phyloP scores from a whole-genome alignment of 2,329 filamentous ascomycete genomes.

The Botrytis porri region DNA sequence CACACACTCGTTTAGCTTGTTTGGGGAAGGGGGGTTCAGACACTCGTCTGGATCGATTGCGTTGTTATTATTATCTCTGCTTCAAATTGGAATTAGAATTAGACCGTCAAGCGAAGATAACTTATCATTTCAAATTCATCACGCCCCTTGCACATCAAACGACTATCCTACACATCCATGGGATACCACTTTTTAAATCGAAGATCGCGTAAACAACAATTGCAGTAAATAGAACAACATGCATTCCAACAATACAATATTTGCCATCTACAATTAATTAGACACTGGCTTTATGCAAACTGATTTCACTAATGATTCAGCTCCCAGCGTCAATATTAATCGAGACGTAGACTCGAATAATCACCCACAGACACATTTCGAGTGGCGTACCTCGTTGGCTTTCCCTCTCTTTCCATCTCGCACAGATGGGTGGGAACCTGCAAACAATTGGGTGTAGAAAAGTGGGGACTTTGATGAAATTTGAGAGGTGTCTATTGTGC shows the following conservation, averaged over 20 bases:
- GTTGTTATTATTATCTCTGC: background rate
- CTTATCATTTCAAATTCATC: background rate
- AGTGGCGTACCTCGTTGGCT: background rate
- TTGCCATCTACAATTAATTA: too few relatives aligned
- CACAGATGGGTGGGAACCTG: background rate
- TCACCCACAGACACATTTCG: fast-evolving
- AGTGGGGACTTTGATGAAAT: background rate
- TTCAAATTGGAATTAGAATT: too few relatives aligned
- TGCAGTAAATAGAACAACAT: background rate
- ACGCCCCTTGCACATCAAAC: background rate
- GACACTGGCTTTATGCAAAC: background rate
- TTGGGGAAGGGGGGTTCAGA: too few relatives aligned
- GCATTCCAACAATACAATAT: background rate
- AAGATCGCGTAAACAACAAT: background rate
- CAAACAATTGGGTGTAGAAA: background rate
- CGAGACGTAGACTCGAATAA: background rate
- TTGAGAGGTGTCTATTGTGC: background rate
- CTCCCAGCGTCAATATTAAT: fast-evolving
- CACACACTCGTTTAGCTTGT: background rate
- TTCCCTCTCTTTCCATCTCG: background rate
- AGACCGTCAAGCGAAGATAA: background rate
- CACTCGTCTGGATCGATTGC: background rate
- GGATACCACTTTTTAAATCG: background rate
- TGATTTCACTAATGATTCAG: background rate
- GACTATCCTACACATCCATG: too few relatives aligned